Evolutionary conservation across 148 eudicot genomes (phyloP).

Genomic region (Chenopodium quinoa): DNA sequence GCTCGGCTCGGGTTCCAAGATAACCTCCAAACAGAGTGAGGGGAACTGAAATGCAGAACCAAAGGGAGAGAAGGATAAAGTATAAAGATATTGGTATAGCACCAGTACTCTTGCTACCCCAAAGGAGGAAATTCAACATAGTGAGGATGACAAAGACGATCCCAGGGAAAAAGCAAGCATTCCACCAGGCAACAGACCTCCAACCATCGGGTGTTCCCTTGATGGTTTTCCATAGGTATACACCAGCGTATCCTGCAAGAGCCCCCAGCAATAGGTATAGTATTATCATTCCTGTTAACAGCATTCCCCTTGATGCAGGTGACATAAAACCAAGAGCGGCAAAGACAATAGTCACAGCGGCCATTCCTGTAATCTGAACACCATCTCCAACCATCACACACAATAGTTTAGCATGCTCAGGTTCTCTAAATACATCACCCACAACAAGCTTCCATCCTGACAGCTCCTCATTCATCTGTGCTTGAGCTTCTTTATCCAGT

Average conservation of each 20-base stretch:
- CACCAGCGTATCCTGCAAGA: slow-evolving; percentile 59
- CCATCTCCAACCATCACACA: slow-evolving; percentile 78
- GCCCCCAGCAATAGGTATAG: slow-evolving; percentile 53
- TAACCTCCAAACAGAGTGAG: slow-evolving; percentile 63
- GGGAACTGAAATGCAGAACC: slow-evolving; percentile 67
- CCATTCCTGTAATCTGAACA: slow-evolving; percentile 60
- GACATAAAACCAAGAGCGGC: slow-evolving; percentile 71
- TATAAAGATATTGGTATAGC: slow-evolving; percentile 58
- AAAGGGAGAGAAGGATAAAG: slow-evolving; percentile 49
- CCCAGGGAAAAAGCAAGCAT: slow-evolving; percentile 67
- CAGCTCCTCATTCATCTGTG: slow-evolving; percentile 66
- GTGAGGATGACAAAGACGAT: slow-evolving; percentile 49
- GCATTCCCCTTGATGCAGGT: slow-evolving; percentile 65
- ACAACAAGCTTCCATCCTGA: slow-evolving; percentile 82
- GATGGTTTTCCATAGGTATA: slow-evolving; percentile 51
- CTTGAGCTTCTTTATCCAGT: slow-evolving; percentile 67
- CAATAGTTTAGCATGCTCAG: slow-evolving; percentile 43
- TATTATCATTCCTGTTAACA: slow-evolving; percentile 55
- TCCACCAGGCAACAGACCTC: slow-evolving; percentile 60
- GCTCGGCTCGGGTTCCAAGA: slow-evolving; percentile 50
- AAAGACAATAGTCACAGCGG: slow-evolving; percentile 53
- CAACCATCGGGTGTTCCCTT: slow-evolving; percentile 56
- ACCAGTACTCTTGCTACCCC: slow-evolving; percentile 66
- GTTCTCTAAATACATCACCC: slow-evolving; percentile 68
- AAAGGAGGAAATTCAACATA: slow-evolving; percentile 48